Percentiles rank a stretch among this genome's conserved stretches.
These are phyloP conservation scores for Aspergillus unguis DNA, from an alignment of 2,329 filamentous ascomycete genomes.

Conservation along the genomic window DNA sequence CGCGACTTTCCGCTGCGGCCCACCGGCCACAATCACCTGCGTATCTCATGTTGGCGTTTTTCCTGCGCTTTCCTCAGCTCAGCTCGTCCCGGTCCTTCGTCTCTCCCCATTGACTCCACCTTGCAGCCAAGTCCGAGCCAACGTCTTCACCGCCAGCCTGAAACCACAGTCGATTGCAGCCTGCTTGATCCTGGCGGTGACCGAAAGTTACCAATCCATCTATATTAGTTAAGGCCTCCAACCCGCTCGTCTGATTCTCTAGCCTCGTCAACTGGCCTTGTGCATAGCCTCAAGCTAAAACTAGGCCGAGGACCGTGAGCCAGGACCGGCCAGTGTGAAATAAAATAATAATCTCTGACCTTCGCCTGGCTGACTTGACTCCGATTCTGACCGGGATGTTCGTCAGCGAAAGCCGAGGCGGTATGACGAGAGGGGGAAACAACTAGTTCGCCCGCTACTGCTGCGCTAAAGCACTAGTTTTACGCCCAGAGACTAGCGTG, in stretches of 20 bases:
- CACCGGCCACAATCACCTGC: slow-evolving; percentile 21
- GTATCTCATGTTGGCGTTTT: slow-evolving; percentile 13
- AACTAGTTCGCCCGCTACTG: slow-evolving; percentile 8
- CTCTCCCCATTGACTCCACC: slow-evolving; percentile 11
- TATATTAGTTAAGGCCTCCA: background rate
- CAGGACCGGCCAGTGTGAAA: background rate
- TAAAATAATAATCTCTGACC: too few species aligned
- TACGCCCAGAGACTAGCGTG: slow-evolving; percentile 7
- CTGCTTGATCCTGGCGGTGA: slow-evolving; percentile 1
- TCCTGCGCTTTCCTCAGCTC: slow-evolving; percentile 7
- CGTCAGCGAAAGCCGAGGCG: slow-evolving; percentile 4
- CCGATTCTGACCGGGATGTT: slow-evolving; percentile 7
- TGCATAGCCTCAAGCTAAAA: background rate
- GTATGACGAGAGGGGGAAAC: slow-evolving; percentile 6
- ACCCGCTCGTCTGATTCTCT: background rate
- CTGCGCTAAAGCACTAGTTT: slow-evolving; percentile 7
- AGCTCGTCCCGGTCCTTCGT: slow-evolving; percentile 12
- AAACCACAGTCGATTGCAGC: background rate
- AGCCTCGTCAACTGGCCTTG: background rate
- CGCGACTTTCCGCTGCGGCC: slow-evolving; percentile 31
- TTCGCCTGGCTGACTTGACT: too few species aligned
- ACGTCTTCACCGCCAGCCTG: slow-evolving; percentile 15
- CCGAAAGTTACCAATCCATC: background rate
- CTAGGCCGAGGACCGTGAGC: slow-evolving; percentile 1
- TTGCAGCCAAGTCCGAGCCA: slow-evolving; percentile 3